Evolutionary conservation across 768 basidiomycete species (phyloP), one percentile per base, ranked within the genome.

Genomic region (Dictyophora rubrovolvata): DNA sequence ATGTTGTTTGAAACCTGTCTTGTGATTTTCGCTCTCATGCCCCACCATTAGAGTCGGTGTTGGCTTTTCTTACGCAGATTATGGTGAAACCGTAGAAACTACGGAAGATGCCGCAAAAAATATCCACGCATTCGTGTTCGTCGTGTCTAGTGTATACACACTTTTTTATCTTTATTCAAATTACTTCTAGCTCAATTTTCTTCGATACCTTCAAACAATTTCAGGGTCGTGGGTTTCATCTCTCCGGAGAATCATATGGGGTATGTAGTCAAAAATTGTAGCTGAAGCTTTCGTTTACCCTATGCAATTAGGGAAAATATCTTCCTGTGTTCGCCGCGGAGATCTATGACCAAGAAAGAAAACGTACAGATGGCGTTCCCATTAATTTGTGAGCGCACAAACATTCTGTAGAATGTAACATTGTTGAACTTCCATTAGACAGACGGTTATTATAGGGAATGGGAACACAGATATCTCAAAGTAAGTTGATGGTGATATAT

Each of bases 51-150:
- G 82, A 20, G 82, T 85, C 21, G 83, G 83, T 1, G 85, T 86
- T 6, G 86, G 85, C 0, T 88, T 83, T 67, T 85, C 83, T 1
- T 86, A 85, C 60, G 81, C 83, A 1, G 85, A 87, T 62, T 80
- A 77, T 60, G 84, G 83, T 2, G 81, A 87, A 70, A 80, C 76
- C 0, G 74, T 88, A 17, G 82, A 80, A 59, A 89, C 85, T 0
- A 87, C 89, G 0, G 88, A 91, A 69, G 83, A 83, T n/a, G 89
- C 89, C 0, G 85, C 87, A 4, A 80, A 79, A 62, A 85, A 91
- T 65, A 73, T 90, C 42, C 76, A 85, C 53, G 84, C 87, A 0
- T 91, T 91, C 70, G 74, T 90, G 57, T 42, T 42, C 42, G 42
- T 42, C 42, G 42, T 42, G 12, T 42, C 10, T 14, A 4, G 2